Evolutionary conservation across 2,329 filamentous ascomycete genomes (phyloP).

Genomic region (Ophiosphaerella korrae): DNA sequence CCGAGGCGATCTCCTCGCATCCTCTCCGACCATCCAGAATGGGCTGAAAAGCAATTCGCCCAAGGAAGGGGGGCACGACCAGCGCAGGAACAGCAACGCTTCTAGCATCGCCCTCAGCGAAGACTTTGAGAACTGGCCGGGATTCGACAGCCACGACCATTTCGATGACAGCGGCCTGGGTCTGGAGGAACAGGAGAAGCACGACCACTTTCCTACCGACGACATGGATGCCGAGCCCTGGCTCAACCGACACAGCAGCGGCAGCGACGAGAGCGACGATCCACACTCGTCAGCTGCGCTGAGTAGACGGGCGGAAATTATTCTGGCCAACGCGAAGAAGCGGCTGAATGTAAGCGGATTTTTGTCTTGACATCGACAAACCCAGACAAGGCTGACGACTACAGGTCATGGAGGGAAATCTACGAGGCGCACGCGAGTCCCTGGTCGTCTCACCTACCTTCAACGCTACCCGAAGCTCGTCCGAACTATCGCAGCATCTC

Average conservation of each 20-base stretch:
- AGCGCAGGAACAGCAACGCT: conserved; percentile 38
- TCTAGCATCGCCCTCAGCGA: conserved; percentile 51
- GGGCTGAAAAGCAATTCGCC: conserved; percentile 18
- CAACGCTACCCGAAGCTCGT: conserved; percentile 44
- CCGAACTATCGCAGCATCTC: conserved; percentile 42
- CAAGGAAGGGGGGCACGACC: conserved; percentile 25
- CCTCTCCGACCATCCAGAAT: conserved; percentile 41
- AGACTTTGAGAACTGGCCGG: conserved; percentile 51
- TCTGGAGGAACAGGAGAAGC: conserved; percentile 40
- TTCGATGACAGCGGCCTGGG: conserved; percentile 45
- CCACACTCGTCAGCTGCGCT: conserved; percentile 67
- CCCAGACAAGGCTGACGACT: conserved; percentile 27
- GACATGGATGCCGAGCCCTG: conserved; percentile 45
- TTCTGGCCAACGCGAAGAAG: conserved; percentile 90
- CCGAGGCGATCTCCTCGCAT: conserved; percentile 35
- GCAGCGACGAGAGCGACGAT: conserved; percentile 58
- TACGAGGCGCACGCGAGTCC: conserved; percentile 76
- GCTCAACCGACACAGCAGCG: conserved; percentile 46
- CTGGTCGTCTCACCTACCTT: conserved; percentile 61
- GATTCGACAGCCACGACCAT: conserved; percentile 36
- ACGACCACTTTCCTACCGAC: conserved; percentile 37
- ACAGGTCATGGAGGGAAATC: conserved; percentile 91
- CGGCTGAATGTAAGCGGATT: conserved; percentile 73
- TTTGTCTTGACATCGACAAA: not conserved
- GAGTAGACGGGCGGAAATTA: conserved; percentile 77